Percentiles rank a stretch among this genome's conserved stretches.
Evolutionary conservation across 2,329 filamentous ascomycete species (phyloP).

Genomic region (Penicillium sp.): DNA sequence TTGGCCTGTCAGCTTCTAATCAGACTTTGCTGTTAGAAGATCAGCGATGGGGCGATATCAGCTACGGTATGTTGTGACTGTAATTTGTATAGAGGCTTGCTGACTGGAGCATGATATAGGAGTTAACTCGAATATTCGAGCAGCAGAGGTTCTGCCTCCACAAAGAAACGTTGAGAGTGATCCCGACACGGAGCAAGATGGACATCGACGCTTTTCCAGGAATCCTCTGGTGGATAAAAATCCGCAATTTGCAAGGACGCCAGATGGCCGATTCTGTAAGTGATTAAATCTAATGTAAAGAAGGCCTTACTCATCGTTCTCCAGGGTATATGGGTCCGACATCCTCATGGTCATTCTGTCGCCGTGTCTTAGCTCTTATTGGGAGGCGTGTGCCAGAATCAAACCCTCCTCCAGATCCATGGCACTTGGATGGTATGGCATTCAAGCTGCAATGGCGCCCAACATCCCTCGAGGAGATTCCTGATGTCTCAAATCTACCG

Average conservation of each 20-base stretch:
- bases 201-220: conserved; percentile 15
- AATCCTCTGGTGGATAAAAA: conserved; percentile 36
- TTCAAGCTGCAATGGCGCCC: conserved; percentile 33
- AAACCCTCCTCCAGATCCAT: conserved; percentile 30
- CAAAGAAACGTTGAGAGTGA: conserved; percentile 1
- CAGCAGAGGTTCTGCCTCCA: not conserved
- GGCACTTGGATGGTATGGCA: conserved; percentile 33
- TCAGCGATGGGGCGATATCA: conserved; percentile 2
- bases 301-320: not conserved
- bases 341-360: conserved; percentile 40
- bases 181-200: conserved; percentile 11
- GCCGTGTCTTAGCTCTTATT: conserved; percentile 33
- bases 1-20: not conserved
- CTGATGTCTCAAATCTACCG: conserved; percentile 45
- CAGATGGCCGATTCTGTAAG: conserved; percentile 33
- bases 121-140: not conserved
- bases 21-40: conserved; percentile 4
- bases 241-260: conserved; percentile 32
- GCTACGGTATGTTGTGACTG: not conserved
- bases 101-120: not conserved
- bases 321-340: conserved; percentile 39
- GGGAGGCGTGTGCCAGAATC: conserved; percentile 35
- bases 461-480: conserved; percentile 22
- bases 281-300: not conserved
- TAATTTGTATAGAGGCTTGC: not conserved